Evolutionary conservation across 345 rosid genomes (phyloP).

Genomic region (Heritiera fomes): DNA sequence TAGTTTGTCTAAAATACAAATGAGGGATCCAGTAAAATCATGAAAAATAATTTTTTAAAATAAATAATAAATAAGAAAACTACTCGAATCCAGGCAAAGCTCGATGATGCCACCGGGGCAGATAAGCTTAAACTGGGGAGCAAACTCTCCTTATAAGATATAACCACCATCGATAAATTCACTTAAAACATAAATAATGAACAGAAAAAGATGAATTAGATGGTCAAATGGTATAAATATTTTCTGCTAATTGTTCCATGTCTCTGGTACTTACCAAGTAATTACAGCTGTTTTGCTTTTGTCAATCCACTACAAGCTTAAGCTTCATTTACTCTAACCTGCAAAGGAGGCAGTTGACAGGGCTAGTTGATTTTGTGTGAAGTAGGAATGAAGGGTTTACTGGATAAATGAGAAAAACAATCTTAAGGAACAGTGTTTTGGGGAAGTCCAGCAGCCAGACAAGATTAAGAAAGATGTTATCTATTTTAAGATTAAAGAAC

Average conservation of each 20-base stretch:
- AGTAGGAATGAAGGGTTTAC: background rate
- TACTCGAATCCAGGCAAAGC: slow-evolving; percentile 9
- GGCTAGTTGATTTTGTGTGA: background rate
- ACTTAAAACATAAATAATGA: background rate
- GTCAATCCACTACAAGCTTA: slow-evolving; percentile 12
- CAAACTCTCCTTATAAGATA: background rate
- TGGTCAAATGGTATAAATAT: slow-evolving; percentile 10
- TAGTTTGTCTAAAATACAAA: background rate
- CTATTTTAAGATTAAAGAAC: background rate
- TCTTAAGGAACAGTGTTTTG: background rate
- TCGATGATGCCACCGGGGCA: slow-evolving; percentile 7
- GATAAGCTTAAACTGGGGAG: slow-evolving; percentile 23
- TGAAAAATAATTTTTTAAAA: background rate
- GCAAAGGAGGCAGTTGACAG: slow-evolving; percentile 11
- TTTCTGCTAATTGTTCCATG: slow-evolving; percentile 7
- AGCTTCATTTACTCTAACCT: slow-evolving; percentile 22
- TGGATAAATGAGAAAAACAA: background rate
- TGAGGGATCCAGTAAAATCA: background rate
- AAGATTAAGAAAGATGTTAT: background rate
- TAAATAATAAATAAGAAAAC: background rate
- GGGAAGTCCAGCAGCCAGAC: background rate
- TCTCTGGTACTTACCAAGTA: slow-evolving; percentile 21
- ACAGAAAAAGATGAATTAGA: slow-evolving; percentile 18
- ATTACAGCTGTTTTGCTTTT: slow-evolving; percentile 22
- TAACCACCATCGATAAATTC: background rate